These are phyloP conservation scores for Tritrichomonas musculus DNA, from an alignment of 208 protist genomes.

Conservation along the genomic window DNA sequence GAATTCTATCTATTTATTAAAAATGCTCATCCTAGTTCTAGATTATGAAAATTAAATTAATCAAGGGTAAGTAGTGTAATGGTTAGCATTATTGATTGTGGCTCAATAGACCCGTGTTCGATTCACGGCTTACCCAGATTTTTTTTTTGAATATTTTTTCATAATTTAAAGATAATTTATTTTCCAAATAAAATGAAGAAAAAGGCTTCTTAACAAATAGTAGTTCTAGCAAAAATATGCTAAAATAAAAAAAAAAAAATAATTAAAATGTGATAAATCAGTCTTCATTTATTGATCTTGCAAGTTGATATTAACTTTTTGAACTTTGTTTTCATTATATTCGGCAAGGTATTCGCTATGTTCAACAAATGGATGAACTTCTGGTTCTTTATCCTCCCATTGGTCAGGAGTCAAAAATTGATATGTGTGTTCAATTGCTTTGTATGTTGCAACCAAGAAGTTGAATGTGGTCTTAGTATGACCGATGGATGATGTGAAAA, in stretches of 20 bases:
- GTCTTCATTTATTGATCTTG: neutral
- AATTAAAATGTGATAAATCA: neutral
- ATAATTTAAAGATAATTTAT: neutral
- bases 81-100: neutral
- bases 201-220: neutral
- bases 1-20: neutral
- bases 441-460: conserved; percentile 97
- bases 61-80: neutral
- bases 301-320: neutral
- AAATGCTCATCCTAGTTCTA: neutral
- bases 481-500: conserved; percentile 91
- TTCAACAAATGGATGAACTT: conserved; percentile 5
- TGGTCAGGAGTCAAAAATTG: conserved; percentile 95
- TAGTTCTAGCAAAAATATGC: neutral
- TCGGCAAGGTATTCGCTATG: neutral
- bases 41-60: neutral
- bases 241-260: neutral
- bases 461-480: conserved; percentile 95
- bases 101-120: too few relatives aligned
- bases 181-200: neutral
- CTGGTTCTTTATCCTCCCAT: conserved; percentile 62
- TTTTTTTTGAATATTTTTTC: neutral
- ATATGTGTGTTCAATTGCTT: conserved; percentile 89
- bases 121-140: neutral
- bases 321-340: neutral